Evolutionary conservation across 192 early-diverging fungal species (phyloP).

Genomic region (Podila verticillata): DNA sequence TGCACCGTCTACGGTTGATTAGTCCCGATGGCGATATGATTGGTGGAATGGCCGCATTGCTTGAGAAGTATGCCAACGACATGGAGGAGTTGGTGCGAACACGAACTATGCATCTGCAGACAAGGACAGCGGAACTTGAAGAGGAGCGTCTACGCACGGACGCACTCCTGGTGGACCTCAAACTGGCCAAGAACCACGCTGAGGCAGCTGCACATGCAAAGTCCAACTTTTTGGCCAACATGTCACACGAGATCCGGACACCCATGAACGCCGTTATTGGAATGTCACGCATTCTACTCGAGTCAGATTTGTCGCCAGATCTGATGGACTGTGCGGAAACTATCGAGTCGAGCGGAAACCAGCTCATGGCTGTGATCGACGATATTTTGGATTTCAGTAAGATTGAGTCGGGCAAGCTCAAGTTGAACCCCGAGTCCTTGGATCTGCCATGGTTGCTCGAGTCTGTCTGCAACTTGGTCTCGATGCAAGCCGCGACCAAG

Average conservation of each 20-base stretch:
- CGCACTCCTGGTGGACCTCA: conserved; percentile 47
- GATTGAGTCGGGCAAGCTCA: conserved; percentile 83
- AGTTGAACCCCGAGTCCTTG: conserved; percentile 68
- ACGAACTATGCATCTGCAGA: conserved; percentile 51
- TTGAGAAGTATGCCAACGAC: conserved; percentile 60
- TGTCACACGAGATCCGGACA: conserved; percentile 76
- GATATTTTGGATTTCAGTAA: conserved; percentile 84
- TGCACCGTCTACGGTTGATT: conserved; percentile 38
- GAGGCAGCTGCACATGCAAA: conserved; percentile 58
- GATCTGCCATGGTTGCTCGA: conserved; percentile 58
- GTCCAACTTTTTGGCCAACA: conserved; percentile 77
- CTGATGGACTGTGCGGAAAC: conserved; percentile 69
- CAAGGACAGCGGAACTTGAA: conserved; percentile 54
- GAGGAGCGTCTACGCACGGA: conserved; percentile 51
- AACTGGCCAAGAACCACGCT: conserved; percentile 57
- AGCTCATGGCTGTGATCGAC: conserved; percentile 69
- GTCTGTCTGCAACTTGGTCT: conserved; percentile 49
- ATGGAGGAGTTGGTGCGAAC: conserved; percentile 57
- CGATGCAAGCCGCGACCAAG: conserved; percentile 44
- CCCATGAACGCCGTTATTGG: conserved; percentile 84
- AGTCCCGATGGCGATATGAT: conserved; percentile 53
- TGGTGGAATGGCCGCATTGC: conserved; percentile 53
- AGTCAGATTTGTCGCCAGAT: conserved; percentile 74
- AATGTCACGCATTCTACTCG: conserved; percentile 72
- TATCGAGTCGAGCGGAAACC: conserved; percentile 53